Evolutionary conservation across 192 early-diverging fungal genomes (phyloP), one percentile per base, ranked within the genome.

Genomic region (Backusella liffmaniae): DNA sequence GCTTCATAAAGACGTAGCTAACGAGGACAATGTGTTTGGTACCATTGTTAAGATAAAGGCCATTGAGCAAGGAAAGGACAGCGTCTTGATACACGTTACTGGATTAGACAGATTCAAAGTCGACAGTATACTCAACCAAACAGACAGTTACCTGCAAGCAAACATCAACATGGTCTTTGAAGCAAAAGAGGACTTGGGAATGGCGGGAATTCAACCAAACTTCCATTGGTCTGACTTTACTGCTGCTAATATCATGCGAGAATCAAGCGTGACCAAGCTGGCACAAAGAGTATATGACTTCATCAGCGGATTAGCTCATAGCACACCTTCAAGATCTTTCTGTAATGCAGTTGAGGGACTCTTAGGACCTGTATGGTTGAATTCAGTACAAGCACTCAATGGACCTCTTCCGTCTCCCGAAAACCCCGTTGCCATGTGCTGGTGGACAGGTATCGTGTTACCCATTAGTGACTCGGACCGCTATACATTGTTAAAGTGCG

Each of bases 361-460:
- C 0, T 34, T 74, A 5, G 73, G 73, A 12, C 65, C 73, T 44
- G 73, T 74, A 1, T 74, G 73, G 73, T 51, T 74, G 35, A 42
- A 67, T 10, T 66, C 56, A 3, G 62, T 74, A 3, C 73, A 74
- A 36, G 39, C 29, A 21, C 34, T 74, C 4, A 37, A 74, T 66
- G 73, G 73, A 15, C 73, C 73, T 26, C 32, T 74, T 6, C 73
- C 73, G 32, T 35, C 73, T 32, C 30, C 65, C 9, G 39, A 74
- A 23, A 65, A 74, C 21, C 39, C 59, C 7, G 56, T 65, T 67
- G 37, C 59, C 16, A 36, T 74, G 23, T 74, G 73, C 42, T 74
- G 73, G 73, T 74, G 73, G 73, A 26, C 62, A 21, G 73, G 62
- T 26, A n/a, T 42, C n/a, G 73, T 74, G n/a, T 36, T 74, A 67